Base-by-base conservation (phyloP, 371 early-diverging fungal genomes). In the Haplosporangium sp. region DNA sequence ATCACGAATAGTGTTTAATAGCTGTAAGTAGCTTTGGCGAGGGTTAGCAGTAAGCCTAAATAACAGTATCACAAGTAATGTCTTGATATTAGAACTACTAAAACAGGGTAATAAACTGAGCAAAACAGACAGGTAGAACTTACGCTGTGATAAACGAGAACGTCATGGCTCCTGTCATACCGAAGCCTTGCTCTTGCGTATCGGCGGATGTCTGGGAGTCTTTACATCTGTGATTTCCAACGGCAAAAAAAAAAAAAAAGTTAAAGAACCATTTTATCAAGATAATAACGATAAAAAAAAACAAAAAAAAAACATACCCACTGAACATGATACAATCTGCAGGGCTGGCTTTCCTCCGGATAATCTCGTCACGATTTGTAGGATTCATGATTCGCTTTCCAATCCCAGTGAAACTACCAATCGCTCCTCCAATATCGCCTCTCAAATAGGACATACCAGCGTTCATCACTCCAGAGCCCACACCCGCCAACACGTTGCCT, bases 191-290 rank as follows among this genome's bases (percentile, higher is more conserved):
- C 63, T 88, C 88, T 6, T 77, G 72, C 9, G 96, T 86, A 86
- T 97, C 97, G 0, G 97, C 96, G 8, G 93, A 93, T 0, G 96
- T 96, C 79, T 97, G 96, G 71, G 86, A 87, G 75, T 98, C 98
- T 77, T 94, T 94, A 85, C 97, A 97, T 5, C 78, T 77, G 58
- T 50, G 27, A n/a, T 13, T 47, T 6, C 55, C 65, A 15, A 62
- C 35, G 13, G 15, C 40, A 20, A 47, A 58, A 20, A 27, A 56
- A 45, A 63, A 11, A 61, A 64, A 5, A 56, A 50, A 17, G 9
- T 58, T 35, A 37, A n/a, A 40, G 17, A 59, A 44, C 48, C 17
- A 42, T 42, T 42, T 42, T 42, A 11, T 9, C 13, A 8, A 44
- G 4, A 2, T 15, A 20, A 13, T 2, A 13, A 6, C 19, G 37